phyloP scores from a whole-genome alignment of 2,329 filamentous ascomycete genomes.

The Coleophoma crateriformis region DNA sequence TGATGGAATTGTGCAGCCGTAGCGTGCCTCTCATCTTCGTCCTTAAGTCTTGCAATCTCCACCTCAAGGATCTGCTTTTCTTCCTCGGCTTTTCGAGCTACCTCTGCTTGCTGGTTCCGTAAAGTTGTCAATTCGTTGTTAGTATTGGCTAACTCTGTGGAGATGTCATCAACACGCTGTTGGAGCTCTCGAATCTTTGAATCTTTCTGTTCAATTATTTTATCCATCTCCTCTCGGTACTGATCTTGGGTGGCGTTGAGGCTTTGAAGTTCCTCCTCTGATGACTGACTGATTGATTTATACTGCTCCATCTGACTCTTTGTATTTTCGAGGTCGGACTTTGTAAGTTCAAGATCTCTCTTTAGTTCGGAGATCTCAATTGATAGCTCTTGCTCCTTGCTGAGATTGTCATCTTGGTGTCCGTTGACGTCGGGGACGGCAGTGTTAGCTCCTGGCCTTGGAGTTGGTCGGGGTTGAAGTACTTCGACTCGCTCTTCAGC shows the following conservation, averaged over 20 bases:
- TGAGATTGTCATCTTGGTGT: constrained; percentile 52
- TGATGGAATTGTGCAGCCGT: constrained; percentile 81
- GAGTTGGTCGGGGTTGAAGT: constrained; percentile 72
- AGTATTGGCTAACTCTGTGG: constrained; percentile 71
- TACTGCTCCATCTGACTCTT: constrained; percentile 82
- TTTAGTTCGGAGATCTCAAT: constrained; percentile 82
- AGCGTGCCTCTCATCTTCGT: constrained; percentile 74
- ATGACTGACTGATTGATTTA: constrained; percentile 77
- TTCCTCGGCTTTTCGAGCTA: constrained; percentile 65
- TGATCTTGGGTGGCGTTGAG: constrained; percentile 77
- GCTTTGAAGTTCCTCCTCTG: constrained; percentile 81
- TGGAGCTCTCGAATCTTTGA: constrained; percentile 74
- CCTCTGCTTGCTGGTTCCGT: constrained; percentile 75
- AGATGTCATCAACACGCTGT: constrained; percentile 78
- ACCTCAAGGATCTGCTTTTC: constrained; percentile 75
- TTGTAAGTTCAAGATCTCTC: constrained; percentile 77
- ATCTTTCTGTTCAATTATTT: constrained; percentile 70
- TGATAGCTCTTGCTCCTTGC: constrained; percentile 71
- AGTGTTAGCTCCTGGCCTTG: constrained; percentile 45
- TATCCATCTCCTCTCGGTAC: constrained; percentile 82
- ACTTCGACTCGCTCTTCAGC: constrained; percentile 83
- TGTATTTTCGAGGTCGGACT: constrained; percentile 73
- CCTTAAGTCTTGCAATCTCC: constrained; percentile 75
- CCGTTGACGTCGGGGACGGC: constrained; percentile 36
- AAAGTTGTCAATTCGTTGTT: constrained; percentile 78